phyloP scores from a whole-genome alignment of 2,329 filamentous ascomycete genomes.

The Lizonia empirigonia region DNA sequence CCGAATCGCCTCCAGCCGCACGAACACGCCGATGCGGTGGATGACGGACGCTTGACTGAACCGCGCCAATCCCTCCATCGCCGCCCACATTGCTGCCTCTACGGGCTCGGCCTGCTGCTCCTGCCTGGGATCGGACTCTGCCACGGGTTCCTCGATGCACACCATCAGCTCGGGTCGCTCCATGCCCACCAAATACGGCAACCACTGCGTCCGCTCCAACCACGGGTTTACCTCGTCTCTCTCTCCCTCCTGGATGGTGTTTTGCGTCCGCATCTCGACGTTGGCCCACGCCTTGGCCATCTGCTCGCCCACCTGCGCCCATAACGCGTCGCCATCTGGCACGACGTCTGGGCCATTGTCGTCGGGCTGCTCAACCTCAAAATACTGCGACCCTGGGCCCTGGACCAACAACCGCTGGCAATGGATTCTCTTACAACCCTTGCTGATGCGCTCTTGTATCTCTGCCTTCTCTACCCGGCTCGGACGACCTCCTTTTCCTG shows the following conservation, averaged over 20 bases:
- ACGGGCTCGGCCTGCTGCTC: too few species aligned
- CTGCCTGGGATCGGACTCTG: conserved; percentile 9
- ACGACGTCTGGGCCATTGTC: neutral
- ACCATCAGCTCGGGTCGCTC: conserved; percentile 19
- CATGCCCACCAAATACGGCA: conserved; percentile 23
- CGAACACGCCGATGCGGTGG: too few species aligned
- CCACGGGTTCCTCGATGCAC: conserved; percentile 18
- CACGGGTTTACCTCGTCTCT: conserved; percentile 16
- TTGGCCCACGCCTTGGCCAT: conserved; percentile 15
- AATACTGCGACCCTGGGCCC: conserved; percentile 15
- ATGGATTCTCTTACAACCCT: conserved; percentile 8
- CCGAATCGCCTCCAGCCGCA: too few species aligned
- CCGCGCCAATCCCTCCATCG: too few species aligned
- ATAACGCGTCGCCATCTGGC: conserved; percentile 11
- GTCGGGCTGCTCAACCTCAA: conserved; percentile 13
- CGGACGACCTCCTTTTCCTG: neutral
- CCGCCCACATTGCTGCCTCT: too few species aligned
- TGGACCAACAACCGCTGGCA: conserved; percentile 5
- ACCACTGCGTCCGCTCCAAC: conserved; percentile 20
- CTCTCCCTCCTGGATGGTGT: conserved; percentile 16
- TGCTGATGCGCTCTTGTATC: neutral
- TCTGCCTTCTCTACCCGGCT: neutral
- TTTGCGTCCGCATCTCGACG: conserved; percentile 12
- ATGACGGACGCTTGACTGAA: too few species aligned
- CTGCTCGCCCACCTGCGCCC: conserved; percentile 8